Percentiles rank a stretch among this genome's conserved stretches.
Evolutionary conservation across 805 yeast genomes (phyloP).

Genomic region (Metschnikowia lachancei): DNA sequence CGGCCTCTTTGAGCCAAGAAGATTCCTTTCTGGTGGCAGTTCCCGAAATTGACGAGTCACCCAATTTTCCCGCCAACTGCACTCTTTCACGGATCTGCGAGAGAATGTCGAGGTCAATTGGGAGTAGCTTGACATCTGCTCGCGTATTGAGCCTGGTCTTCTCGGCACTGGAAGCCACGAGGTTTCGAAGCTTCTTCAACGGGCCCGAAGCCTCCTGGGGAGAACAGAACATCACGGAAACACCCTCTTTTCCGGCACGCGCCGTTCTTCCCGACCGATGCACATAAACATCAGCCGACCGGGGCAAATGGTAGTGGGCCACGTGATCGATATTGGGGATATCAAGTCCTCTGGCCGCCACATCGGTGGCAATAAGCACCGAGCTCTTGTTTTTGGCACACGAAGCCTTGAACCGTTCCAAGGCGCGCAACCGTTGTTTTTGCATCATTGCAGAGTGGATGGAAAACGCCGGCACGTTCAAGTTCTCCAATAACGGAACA

Average conservation of each 20-base stretch:
- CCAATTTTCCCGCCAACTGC: constrained; percentile 65
- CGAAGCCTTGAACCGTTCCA: constrained; percentile 73
- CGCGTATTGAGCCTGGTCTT: constrained; percentile 31
- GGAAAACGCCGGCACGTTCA: constrained; percentile 68
- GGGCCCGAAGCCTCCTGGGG: constrained; percentile 94
- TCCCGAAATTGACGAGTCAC: constrained; percentile 64
- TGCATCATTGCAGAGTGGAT: constrained; percentile 95
- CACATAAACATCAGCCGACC: constrained; percentile 90
- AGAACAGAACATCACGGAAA: constrained; percentile 88
- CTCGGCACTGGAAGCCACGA: constrained; percentile 40
- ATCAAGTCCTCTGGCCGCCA: constrained; percentile 97
- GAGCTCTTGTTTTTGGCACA: constrained; percentile 48
- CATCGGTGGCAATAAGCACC: constrained; percentile 90
- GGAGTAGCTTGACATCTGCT: constrained; percentile 62
- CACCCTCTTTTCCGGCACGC: constrained; percentile 91
- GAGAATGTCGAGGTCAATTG: constrained; percentile 73
- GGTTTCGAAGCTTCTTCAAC: constrained; percentile 64
- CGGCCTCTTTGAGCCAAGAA: constrained; percentile 84
- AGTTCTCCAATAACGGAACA: constrained; percentile 67
- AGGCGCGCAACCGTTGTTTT: constrained; percentile 80
- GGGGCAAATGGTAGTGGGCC: constrained; percentile 91
- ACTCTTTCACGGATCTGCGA: constrained; percentile 69
- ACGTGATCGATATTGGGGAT: constrained; percentile 89
- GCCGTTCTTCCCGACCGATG: constrained; percentile 99
- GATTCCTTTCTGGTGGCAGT: constrained; percentile 65